Evolutionary conservation across 495 filamentous ascomycete species (phyloP).

Genomic region (Trichoderma asperelloides): DNA sequence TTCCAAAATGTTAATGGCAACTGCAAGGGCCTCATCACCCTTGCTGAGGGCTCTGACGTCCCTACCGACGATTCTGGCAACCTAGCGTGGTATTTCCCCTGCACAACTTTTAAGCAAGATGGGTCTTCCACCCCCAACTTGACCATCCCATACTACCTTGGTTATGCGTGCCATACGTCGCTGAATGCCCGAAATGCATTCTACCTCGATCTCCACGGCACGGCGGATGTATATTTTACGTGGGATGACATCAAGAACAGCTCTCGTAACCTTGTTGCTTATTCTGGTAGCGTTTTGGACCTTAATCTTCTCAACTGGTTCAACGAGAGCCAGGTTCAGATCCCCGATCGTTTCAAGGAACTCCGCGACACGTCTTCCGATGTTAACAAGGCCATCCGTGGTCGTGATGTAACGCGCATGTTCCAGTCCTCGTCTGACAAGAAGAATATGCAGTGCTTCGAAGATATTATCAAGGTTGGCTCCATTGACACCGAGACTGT

Average conservation of each 20-base stretch:
- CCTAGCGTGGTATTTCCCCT: slow-evolving; percentile 96
- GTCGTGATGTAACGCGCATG: slow-evolving; percentile 83
- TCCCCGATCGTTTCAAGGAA: slow-evolving; percentile 69
- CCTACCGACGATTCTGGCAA: slow-evolving; percentile 64
- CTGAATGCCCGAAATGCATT: slow-evolving; percentile 57
- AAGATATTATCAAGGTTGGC: slow-evolving; percentile 90
- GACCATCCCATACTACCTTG: slow-evolving; percentile 65
- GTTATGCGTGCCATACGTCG: slow-evolving; percentile 87
- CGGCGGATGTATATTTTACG: slow-evolving; percentile 74
- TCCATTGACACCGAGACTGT: slow-evolving; percentile 93
- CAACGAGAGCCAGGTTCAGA: slow-evolving; percentile 72
- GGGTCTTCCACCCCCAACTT: slow-evolving; percentile 70
- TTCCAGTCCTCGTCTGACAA: slow-evolving; percentile 73
- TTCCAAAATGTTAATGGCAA: slow-evolving; percentile 99
- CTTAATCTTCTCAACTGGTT: slow-evolving; percentile 89
- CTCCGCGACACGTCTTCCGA: slow-evolving; percentile 45
- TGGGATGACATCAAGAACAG: slow-evolving; percentile 91
- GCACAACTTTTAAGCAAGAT: slow-evolving; percentile 84
- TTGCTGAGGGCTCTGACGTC: slow-evolving; percentile 60
- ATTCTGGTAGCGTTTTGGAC: slow-evolving; percentile 88
- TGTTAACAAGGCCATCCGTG: slow-evolving; percentile 62
- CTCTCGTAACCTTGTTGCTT: slow-evolving; percentile 82
- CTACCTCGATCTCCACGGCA: slow-evolving; percentile 54
- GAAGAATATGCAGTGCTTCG: slow-evolving; percentile 71
- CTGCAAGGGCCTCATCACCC: slow-evolving; percentile 85